Evolutionary conservation across 2,329 filamentous ascomycete species (phyloP), one percentile per base, ranked within the genome.

Genomic region (Cytospora paraplurivora): DNA sequence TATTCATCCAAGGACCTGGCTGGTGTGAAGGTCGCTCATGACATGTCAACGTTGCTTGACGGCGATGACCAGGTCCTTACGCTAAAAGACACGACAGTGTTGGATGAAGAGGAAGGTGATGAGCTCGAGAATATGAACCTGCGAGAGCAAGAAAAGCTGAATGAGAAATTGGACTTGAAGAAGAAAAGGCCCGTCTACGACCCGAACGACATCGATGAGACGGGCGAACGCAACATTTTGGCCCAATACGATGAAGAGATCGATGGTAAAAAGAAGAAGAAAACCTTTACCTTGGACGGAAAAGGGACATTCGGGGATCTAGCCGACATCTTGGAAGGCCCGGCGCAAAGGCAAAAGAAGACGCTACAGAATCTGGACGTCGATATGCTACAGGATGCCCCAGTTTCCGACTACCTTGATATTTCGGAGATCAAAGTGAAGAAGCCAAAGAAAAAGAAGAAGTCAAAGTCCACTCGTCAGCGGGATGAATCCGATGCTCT

Each of bases 201-300:
- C 70, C 93, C 94, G 0, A 89, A 92, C 66, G 87, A 89, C 63
- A 80, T 88, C 38, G 88, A 90, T 52, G 83, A 87, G 34, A 84
- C 84, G 32, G 88, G 85, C 13, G 81, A 88, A 63, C 83, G 83
- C 19, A 84, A 84, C 7, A 87, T 99, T 32, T 78, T 99, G 50
- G 86, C 91, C 15, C 94, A 99, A 70, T 99, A 99, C 72, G 95
- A 98, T 70, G 95, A 98, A 68, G 94, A 97, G 72, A 96, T 97
- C 59, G 86, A 90, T 41, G 93, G 93, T 62, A 97, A 96, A 77
- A 95, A 96, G 78, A 81, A 84, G 78, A 81, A 84, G 62, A 97
- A 96, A 74, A n/a, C 62, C 17, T 99, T 99, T 71, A 97, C 91
- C 0, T 80, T 99, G 17, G 92, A 96, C 74, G 88, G 88, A 2